phyloP scores from a whole-genome alignment of 2,329 filamentous ascomycete species.

The Colletotrichum sidae region DNA sequence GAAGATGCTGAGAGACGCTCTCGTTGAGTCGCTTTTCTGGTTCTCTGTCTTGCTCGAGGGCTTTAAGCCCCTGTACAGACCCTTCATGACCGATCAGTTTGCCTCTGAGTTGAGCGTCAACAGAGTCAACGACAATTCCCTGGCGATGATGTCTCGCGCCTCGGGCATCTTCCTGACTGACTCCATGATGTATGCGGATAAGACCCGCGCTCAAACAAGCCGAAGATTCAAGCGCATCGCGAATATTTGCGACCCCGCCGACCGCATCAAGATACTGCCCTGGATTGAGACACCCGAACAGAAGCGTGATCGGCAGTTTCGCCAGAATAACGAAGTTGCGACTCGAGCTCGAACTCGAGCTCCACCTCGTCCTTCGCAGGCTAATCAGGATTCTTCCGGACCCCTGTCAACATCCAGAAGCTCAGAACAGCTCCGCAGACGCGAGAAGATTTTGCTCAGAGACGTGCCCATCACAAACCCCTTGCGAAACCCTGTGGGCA shows the following conservation, averaged over 20 bases:
- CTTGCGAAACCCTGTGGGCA: too few relatives aligned
- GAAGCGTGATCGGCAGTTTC: neutral
- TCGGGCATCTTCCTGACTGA: slow-evolving; percentile 23
- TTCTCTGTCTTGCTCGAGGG: neutral
- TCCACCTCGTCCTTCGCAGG: too few relatives aligned
- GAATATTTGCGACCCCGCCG: slow-evolving; percentile 10
- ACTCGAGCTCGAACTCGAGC: too few relatives aligned
- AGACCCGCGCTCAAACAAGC: slow-evolving; percentile 19
- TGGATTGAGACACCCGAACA: slow-evolving; percentile 9
- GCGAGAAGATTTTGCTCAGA: too few relatives aligned
- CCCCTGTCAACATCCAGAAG: too few relatives aligned
- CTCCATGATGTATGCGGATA: slow-evolving; percentile 18
- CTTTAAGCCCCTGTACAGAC: neutral
- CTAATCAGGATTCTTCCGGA: too few relatives aligned
- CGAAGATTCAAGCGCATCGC: slow-evolving; percentile 22
- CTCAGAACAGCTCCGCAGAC: too few relatives aligned
- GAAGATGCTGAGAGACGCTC: slow-evolving; percentile 15
- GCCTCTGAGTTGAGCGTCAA: slow-evolving; percentile 5
- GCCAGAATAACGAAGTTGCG: too few relatives aligned
- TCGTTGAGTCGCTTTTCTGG: slow-evolving; percentile 31
- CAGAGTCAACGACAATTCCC: neutral
- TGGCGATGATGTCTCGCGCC: neutral
- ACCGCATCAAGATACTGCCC: slow-evolving; percentile 1
- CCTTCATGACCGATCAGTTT: slow-evolving; percentile 15
- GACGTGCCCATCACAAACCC: too few relatives aligned